A percentile compares a stretch with the other conserved stretches of the same genome.
Evolutionary conservation across 108 stramenopile species (phyloP).

Genomic region (Nitzschia palea): DNA sequence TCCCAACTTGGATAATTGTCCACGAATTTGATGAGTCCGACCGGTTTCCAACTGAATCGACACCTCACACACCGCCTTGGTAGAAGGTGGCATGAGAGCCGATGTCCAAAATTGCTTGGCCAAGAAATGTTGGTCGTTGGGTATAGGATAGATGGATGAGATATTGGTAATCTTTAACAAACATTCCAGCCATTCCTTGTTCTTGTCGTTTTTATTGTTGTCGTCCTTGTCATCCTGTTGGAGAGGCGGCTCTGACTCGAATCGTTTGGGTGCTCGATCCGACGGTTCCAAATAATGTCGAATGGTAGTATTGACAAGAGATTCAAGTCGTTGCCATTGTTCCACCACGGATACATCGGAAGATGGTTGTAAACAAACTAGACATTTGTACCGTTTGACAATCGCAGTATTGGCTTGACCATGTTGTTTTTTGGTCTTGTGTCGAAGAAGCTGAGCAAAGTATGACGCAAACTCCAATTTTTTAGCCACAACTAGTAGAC

Average conservation of each 20-base stretch:
- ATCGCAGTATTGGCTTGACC: slow-evolving; percentile 19
- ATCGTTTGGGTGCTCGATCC: slow-evolving; percentile 65
- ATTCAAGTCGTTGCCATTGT: slow-evolving; percentile 27
- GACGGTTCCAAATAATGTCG: slow-evolving; percentile 76
- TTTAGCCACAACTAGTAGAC: slow-evolving; percentile 77
- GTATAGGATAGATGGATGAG: slow-evolving; percentile 22
- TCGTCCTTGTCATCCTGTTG: slow-evolving; percentile 9
- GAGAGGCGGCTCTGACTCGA: slow-evolving; percentile 27
- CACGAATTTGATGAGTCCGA: slow-evolving; percentile 89
- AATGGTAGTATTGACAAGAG: slow-evolving; percentile 43
- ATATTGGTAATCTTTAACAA: slow-evolving; percentile 59
- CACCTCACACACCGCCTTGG: slow-evolving; percentile 64
- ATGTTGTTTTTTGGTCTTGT: slow-evolving; percentile 41
- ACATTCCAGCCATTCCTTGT: slow-evolving; percentile 67
- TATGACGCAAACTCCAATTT: slow-evolving; percentile 77
- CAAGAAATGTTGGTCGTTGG: neutral
- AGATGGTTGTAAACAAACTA: slow-evolving; percentile 54
- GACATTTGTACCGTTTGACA: slow-evolving; percentile 75
- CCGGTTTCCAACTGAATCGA: slow-evolving; percentile 79
- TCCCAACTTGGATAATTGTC: slow-evolving; percentile 72
- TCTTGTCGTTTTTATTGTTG: neutral
- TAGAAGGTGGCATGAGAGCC: slow-evolving; percentile 38
- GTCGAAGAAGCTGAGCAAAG: slow-evolving; percentile 72
- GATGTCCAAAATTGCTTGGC: slow-evolving; percentile 21
- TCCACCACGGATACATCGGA: slow-evolving; percentile 14